A percentile compares a stretch with the other conserved stretches of the same genome.
phyloP scores from a whole-genome alignment of 2,329 filamentous ascomycete species.

The Madurella fahalii region DNA sequence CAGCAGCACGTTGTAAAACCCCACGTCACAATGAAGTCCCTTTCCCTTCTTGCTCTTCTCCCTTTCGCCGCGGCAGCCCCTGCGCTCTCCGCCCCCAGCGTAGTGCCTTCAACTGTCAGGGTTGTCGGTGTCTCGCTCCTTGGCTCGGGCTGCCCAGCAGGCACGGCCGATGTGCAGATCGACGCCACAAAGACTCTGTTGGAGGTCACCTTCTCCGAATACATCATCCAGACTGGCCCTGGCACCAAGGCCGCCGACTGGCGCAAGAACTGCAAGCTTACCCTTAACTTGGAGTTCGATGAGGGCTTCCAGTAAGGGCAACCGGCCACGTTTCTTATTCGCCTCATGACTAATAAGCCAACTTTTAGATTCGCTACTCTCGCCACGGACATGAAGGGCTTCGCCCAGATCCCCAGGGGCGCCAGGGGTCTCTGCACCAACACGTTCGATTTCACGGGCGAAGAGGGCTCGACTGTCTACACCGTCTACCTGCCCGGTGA shows the following conservation, averaged over 20 bases:
- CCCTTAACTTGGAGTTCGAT: constrained; percentile 23
- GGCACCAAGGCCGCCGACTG: constrained; percentile 20
- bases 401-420: constrained; percentile 21
- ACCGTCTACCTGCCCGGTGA: constrained; percentile 13
- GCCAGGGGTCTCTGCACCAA: constrained; percentile 20
- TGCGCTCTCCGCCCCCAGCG: constrained; percentile 6
- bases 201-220: constrained; percentile 24
- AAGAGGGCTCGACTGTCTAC: constrained; percentile 13
- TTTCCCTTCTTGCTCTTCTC: constrained; percentile 7
- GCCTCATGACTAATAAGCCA: not conserved
- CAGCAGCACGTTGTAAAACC: not conserved
- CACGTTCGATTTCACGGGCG: constrained; percentile 25
- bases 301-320: constrained; percentile 21
- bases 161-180: constrained; percentile 19
- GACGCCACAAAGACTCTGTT: constrained; percentile 21
- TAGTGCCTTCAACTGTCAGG: constrained; percentile 7
- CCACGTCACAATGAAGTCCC: constrained; percentile 6
- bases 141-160: constrained; percentile 17
- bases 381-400: constrained; percentile 20
- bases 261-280: constrained; percentile 26
- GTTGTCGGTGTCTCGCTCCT: constrained; percentile 15
- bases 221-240: constrained; percentile 21
- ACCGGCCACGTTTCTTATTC: not conserved
- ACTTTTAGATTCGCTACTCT: constrained; percentile 16
- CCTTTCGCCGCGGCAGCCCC: constrained; percentile 14